Percentiles rank a stretch among this genome's conserved stretches.
Evolutionary conservation across 805 yeast genomes (phyloP).

Genomic region (Wickerhamiella kazuoi): DNA sequence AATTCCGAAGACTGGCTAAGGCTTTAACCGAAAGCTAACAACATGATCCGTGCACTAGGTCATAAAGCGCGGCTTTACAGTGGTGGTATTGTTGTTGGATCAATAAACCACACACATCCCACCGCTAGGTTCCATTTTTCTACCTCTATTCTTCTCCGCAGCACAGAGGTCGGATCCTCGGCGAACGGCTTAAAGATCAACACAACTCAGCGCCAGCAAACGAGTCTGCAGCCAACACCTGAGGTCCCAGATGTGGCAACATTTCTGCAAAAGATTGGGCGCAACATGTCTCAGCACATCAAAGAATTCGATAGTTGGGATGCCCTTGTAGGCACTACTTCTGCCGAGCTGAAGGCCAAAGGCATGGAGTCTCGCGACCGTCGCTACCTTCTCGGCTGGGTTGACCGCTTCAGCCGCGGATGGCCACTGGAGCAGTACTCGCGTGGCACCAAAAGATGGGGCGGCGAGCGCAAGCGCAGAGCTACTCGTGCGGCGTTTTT

Average conservation of each 20-base stretch:
- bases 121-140: too few relatives aligned
- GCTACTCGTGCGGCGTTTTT: conserved; percentile 36
- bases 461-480: conserved; percentile 72
- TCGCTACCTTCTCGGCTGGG: conserved; percentile 49
- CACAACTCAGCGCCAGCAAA: background rate
- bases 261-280: conserved; percentile 64
- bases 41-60: too few relatives aligned
- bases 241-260: conserved; percentile 51
- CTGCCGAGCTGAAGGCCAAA: conserved; percentile 44
- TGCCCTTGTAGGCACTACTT: conserved; percentile 38
- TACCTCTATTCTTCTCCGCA: too few relatives aligned
- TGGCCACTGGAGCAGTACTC: conserved; percentile 38
- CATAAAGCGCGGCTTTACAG: too few relatives aligned
- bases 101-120: too few relatives aligned
- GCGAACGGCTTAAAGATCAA: too few relatives aligned
- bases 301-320: conserved; percentile 62
- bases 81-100: too few relatives aligned
- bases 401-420: conserved; percentile 44
- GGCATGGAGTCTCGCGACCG: conserved; percentile 63
- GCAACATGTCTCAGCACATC: conserved; percentile 46
- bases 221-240: conserved; percentile 26
- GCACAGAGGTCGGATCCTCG: too few relatives aligned
- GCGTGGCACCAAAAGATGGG: conserved; percentile 57
- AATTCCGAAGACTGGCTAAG: too few relatives aligned
- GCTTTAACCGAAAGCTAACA: too few relatives aligned